Evolutionary conservation across 2,329 filamentous ascomycete genomes (phyloP), one percentile per base, ranked within the genome.

Genomic region (Curvularia hawaiiensis): DNA sequence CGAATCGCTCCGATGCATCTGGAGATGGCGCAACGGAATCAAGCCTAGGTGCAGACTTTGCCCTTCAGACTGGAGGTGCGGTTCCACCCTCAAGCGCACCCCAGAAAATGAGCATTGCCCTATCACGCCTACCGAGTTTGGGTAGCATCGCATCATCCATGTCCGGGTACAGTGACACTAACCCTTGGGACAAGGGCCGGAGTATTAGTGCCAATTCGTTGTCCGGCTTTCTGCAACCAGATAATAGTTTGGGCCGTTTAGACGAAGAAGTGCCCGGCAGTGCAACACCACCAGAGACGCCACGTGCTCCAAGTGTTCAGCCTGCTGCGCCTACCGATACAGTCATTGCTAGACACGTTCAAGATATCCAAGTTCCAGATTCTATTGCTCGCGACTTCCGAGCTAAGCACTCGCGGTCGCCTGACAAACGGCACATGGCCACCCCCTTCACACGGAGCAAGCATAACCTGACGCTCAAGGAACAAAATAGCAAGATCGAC

Each of bases 401-500:
- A 68, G 90, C 88, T 63, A 90, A 91, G 69, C 85, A 88, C 62
- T 85, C 86, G 22, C 81, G 88, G 35, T 84, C 83, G 10, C 81
- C 84, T 8, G 90, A 87, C 54, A 88, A 87, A 58, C 80, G 82
- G 57, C 69, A 67, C 57, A 69, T 69, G 56, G 75, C 69, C 26
- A 78, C 69, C 35, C 75, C 69, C 35, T 69, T 78, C 68, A 67
- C 75, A 16, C 71, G 74, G 7, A 75, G 68, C 61, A 79, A 77
- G 65, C 75, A 71, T 68, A 80, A 77, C 59, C 71, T 99, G 77
- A 98, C 95, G 0, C 80, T 99, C 40, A 98, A 97, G 75, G 95
- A 99, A 77, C 95, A 99, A 77, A 97, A 94, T 73, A 96, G 90
- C 77, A 98, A 94, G 14, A 97, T 99, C 63, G 95, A 99, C 76